A percentile compares a stretch with the other conserved stretches of the same genome.
These are phyloP conservation scores for Candida andamanensis DNA, from an alignment of 805 yeast species.

Conservation along the genomic window DNA sequence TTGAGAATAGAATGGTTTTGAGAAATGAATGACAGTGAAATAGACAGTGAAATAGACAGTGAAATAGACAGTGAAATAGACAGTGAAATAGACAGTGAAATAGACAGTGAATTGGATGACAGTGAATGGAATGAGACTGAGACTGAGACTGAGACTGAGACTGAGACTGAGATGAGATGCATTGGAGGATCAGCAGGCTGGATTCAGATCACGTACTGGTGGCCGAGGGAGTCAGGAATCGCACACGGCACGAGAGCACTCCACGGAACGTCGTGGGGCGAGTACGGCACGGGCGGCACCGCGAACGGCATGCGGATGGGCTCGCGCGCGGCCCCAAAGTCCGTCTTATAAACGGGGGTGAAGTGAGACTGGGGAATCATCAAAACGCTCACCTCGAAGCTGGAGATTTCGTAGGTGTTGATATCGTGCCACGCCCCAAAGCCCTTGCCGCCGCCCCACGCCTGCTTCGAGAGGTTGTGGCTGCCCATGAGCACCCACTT, in stretches of 20 bases:
- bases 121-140: too few relatives aligned
- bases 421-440: conserved; percentile 14
- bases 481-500: conserved; percentile 73
- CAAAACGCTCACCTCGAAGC: conserved; percentile 37
- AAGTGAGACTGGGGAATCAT: conserved; percentile 20
- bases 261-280: conserved; percentile 46
- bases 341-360: conserved; percentile 42
- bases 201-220: too few relatives aligned
- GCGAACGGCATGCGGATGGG: conserved; percentile 51
- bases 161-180: too few relatives aligned
- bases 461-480: conserved; percentile 69
- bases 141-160: too few relatives aligned
- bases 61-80: too few relatives aligned
- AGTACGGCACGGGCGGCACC: conserved; percentile 45
- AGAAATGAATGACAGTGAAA: too few relatives aligned
- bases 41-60: too few relatives aligned
- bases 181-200: too few relatives aligned
- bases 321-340: conserved; percentile 11
- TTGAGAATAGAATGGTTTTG: too few relatives aligned
- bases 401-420: conserved; percentile 22
- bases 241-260: conserved; percentile 17
- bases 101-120: too few relatives aligned
- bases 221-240: conserved; percentile 20
- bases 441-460: conserved; percentile 59
- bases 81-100: too few relatives aligned